Evolutionary conservation across 1,284 basidiomycete species (phyloP), one percentile per base, ranked within the genome.

Genomic region (Termitomyces sp.): DNA sequence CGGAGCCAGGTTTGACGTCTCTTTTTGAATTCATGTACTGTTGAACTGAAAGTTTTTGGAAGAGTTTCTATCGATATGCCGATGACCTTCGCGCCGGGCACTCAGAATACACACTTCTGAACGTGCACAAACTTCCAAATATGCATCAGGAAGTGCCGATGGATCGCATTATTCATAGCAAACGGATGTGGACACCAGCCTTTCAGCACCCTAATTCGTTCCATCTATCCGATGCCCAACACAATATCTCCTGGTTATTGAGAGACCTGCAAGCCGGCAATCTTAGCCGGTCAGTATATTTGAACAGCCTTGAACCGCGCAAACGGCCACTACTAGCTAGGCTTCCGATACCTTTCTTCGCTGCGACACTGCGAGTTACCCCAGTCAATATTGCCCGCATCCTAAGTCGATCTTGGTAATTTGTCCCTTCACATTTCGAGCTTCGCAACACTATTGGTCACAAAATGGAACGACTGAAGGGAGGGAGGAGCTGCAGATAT

Each of bases 361-460:
- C 65, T 24, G 50, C 62, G 21, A 63, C 53, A 21, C 57, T 69
- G 24, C 65, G 64, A 11, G 46, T 57, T 3, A 59, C 56, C 41
- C 30, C 58, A 11, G 47, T 42, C 14, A 57, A 58, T 26, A 54
- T 66, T 16, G 46, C 47, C 42, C 61, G 60, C 28, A 42, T 64
- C 16, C 53, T 66, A 45, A 54, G 56, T 39, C 61, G 57, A 58
- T 30, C 24, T 26, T 10, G 40, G 24, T 10, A 26, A 33, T 43
- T 38, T 28, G 21, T 28, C 24, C 38, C 19, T 35, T 64, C 63
- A 79, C 10, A 70, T 60, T 62, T 80, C 79, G 52, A 80, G 60
- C 46, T 63, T 70, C n/a, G 74, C 76, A 18, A 80, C 77, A 57
- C 78, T 79, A 50, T 77, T 71, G 0, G 77, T 74, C 5, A 86